Evolutionary conservation across 192 early-diverging fungal species (phyloP).

Genomic region (Nowakowskiella sp.): DNA sequence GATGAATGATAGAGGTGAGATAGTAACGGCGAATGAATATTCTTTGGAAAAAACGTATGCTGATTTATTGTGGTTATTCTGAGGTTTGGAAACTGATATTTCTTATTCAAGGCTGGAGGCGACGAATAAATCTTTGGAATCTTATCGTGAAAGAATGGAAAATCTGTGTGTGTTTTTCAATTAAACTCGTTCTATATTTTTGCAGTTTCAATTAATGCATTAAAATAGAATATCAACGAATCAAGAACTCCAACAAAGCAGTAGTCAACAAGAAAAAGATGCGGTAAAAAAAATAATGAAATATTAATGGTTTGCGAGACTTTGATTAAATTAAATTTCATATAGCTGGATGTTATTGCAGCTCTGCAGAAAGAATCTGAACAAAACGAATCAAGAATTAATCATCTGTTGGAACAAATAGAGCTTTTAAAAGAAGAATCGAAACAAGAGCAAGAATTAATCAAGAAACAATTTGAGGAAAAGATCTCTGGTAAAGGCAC

Average conservation of each 20-base stretch:
- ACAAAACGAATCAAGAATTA: constrained; percentile 38
- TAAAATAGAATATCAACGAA: constrained; percentile 33
- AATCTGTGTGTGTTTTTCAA: constrained; percentile 22
- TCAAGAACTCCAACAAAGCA: constrained; percentile 42
- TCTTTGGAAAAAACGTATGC: constrained; percentile 42
- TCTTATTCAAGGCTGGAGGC: constrained; percentile 29
- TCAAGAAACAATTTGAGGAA: constrained; percentile 36
- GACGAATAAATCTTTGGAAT: constrained; percentile 33
- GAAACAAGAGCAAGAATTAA: constrained; percentile 23
- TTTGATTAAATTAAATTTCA: background rate
- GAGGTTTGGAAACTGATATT: background rate
- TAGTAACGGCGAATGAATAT: constrained; percentile 37
- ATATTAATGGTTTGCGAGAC: background rate
- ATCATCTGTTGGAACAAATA: constrained; percentile 33
- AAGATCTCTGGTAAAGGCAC: constrained; percentile 32
- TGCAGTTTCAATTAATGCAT: background rate
- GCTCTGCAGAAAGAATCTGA: constrained; percentile 49
- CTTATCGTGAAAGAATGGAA: constrained; percentile 34
- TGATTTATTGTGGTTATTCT: constrained; percentile 3
- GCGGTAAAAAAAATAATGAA: constrained; percentile 28
- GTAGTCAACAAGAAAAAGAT: constrained; percentile 51
- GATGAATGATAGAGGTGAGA: constrained; percentile 39
- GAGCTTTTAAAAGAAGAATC: constrained; percentile 21
- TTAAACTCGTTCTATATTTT: background rate
- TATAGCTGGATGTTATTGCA: constrained; percentile 53